Conservation (phyloP, 2,329 filamentous ascomycete genomes). For the Penicillium thymicola region DNA sequence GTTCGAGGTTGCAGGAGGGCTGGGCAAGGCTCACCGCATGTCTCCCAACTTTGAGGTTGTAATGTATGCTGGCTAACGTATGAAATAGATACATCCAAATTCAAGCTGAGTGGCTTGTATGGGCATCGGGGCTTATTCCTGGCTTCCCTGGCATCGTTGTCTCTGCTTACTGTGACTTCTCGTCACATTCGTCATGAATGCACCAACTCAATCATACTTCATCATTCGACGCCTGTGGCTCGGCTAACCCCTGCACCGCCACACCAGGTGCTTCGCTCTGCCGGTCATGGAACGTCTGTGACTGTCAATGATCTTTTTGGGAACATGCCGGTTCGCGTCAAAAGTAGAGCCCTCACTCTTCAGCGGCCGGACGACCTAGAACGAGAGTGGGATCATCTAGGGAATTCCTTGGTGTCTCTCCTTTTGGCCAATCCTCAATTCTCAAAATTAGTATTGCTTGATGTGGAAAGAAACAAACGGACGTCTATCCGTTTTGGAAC, state of each 20-base stretch:
- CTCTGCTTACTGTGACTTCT: conserved; percentile 73
- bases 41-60: background rate
- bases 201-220: conserved; percentile 64
- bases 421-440: conserved; percentile 65
- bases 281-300: conserved; percentile 70
- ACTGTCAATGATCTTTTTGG: conserved; percentile 80
- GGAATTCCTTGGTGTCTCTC: conserved; percentile 58
- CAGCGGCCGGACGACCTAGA: conserved; percentile 53
- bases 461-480: conserved; percentile 44
- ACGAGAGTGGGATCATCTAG: conserved; percentile 65
- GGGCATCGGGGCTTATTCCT: conserved; percentile 73
- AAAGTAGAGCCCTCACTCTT: conserved; percentile 62
- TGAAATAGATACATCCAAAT: conserved; percentile 73
- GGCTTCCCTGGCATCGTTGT: conserved; percentile 70
- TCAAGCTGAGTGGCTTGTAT: conserved; percentile 51
- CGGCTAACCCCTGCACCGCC: conserved; percentile 61
- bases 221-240: conserved; percentile 64
- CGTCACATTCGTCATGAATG: conserved; percentile 51
- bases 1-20: conserved; percentile 66
- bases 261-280: conserved; percentile 55
- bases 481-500: conserved; percentile 29
- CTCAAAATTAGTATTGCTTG: conserved; percentile 58
- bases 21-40: conserved; percentile 70
- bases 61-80: conserved; percentile 9
- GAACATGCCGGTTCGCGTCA: conserved; percentile 84